Base-by-base conservation (phyloP, 495 filamentous ascomycete genomes). In the Ascodesmis nigricans region DNA sequence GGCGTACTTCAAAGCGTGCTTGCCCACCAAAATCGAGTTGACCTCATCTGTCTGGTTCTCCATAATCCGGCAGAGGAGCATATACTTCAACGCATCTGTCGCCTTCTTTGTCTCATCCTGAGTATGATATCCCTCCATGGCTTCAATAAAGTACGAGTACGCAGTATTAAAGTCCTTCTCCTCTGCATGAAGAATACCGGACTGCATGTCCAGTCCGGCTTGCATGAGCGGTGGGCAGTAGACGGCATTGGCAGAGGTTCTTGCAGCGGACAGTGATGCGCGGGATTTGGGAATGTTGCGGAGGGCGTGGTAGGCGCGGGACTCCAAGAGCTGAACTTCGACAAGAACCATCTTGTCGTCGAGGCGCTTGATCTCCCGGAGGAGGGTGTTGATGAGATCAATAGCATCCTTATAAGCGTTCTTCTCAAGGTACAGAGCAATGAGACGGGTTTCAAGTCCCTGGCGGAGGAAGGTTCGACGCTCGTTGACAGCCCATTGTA, bases 41-140 rank as follows among this genome's bases (percentile, higher is more conserved):
- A 99, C 84, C 58, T 99, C 87, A 61, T 93, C 82, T 42, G 69
- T 79, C 21, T 84, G 60, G 60, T 99, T 99, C 42, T 93, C 64
- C 87, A 99, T 95, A 61, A 99, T 90, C 64, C 95, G 93, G 67
- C 87, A 95, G 19, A 99, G 71, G 21, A 99, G 65, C 90, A 99
- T 95, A 66, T 99, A 99, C 59, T 99, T 91, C 42, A 99, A 62
- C 17, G 87, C 78, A 5, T 83, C 73, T 5, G 81, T 84, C 3
- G 87, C 87, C 55, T 80, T 75, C 39, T 67, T 63, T 4, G 73
- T 58, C 44, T 84, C 78, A 41, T 99, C 87, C 52, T 92, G 79
- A 4, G 77, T 71, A 56, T 79, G 82, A 58, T 95, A 95, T 28
- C 87, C 87, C 51, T 99, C 87, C 33, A 99, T 64, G 9, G 87